Evolutionary conservation across 352 stramenopile species (phyloP).

Genomic region (Phytophthora megakarya): DNA sequence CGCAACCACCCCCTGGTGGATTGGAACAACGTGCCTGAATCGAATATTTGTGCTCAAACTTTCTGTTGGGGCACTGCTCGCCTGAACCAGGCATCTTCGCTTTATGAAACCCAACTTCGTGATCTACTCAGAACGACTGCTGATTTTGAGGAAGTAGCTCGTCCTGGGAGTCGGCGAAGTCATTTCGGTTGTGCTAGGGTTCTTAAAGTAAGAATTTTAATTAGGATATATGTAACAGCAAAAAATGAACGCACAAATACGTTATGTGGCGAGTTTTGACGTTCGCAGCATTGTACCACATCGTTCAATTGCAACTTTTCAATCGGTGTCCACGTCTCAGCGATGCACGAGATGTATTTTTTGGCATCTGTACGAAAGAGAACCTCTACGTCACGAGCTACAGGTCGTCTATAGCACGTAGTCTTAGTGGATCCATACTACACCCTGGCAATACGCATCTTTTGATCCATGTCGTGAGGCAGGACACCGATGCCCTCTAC

Average conservation of each 20-base stretch:
- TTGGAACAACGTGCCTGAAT: slow-evolving; percentile 2
- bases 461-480: neutral
- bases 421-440: neutral
- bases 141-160: slow-evolving; percentile 6
- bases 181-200: neutral
- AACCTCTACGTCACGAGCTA: neutral
- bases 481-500: neutral
- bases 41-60: slow-evolving; percentile 1
- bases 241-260: too few relatives aligned
- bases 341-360: neutral
- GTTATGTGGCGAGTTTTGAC: slow-evolving; percentile 3
- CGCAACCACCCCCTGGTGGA: neutral
- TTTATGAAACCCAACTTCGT: neutral
- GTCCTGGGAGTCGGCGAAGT: too few relatives aligned
- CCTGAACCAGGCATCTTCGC: neutral
- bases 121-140: slow-evolving; percentile 10
- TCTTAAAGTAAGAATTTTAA: too few relatives aligned
- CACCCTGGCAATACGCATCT: neutral
- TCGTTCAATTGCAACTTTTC: slow-evolving; percentile 17
- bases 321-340: neutral
- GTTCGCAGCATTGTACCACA: slow-evolving; percentile 21
- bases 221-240: too few relatives aligned
- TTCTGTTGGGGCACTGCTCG: neutral
- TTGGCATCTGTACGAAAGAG: too few relatives aligned
- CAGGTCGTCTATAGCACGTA: neutral